Conservation (phyloP, 2,329 filamentous ascomycete species). For the Aspergillus ochraceus region DNA sequence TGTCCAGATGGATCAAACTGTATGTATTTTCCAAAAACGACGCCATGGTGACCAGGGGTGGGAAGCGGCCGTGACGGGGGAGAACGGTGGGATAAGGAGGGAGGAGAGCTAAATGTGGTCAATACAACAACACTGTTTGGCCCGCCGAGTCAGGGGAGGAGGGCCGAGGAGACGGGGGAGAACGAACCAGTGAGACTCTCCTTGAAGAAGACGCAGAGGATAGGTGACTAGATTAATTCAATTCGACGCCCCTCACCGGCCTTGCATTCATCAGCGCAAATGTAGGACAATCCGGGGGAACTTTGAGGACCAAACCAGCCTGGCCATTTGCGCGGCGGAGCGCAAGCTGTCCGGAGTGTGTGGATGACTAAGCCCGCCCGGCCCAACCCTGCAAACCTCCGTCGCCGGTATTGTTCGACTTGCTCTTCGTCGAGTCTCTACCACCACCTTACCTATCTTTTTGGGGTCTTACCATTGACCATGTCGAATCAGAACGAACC, state of each 20-base stretch:
- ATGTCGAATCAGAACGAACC: conserved; percentile 73
- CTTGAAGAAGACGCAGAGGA: conserved; percentile 22
- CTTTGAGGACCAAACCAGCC: conserved; percentile 31
- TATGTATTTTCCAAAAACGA: conserved; percentile 93
- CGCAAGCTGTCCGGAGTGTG: conserved; percentile 41
- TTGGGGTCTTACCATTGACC: conserved; percentile 26
- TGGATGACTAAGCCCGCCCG: conserved; percentile 45
- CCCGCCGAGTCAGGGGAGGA: conserved; percentile 12
- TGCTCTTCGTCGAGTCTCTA: background rate
- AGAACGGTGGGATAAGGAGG: conserved; percentile 23
- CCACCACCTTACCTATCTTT: background rate
- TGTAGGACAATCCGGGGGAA: conserved; percentile 28
- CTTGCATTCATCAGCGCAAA: conserved; percentile 37
- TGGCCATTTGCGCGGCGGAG: conserved; percentile 41
- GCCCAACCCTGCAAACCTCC: conserved; percentile 19
- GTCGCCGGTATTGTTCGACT: background rate
- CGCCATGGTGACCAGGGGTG: conserved; percentile 67
- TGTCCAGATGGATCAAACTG: conserved; percentile 97
- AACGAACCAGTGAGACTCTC: conserved; percentile 30
- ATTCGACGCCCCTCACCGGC: conserved; percentile 38
- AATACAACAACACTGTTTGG: conserved; percentile 34
- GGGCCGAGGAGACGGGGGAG: conserved; percentile 17
- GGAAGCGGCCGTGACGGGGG: conserved; percentile 20
- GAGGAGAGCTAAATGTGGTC: conserved; percentile 35
- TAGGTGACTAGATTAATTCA: conserved; percentile 27